Conservation (phyloP, 371 early-diverging fungal genomes). For the Haplosporangium sp. region DNA sequence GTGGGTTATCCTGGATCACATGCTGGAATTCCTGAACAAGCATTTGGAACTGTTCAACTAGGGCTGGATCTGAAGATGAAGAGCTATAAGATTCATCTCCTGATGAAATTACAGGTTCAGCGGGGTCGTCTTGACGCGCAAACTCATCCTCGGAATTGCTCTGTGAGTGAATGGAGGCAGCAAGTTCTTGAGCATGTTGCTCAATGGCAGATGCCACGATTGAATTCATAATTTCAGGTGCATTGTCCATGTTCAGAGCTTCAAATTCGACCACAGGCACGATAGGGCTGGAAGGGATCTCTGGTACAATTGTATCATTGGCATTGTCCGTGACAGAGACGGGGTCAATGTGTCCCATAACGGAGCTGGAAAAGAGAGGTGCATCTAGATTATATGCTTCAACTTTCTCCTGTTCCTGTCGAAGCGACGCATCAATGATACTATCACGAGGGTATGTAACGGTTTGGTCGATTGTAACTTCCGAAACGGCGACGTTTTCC, state of each 20-base stretch:
- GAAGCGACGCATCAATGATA: slow-evolving; percentile 12
- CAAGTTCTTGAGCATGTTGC: slow-evolving; percentile 40
- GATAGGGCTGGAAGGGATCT: slow-evolving; percentile 11
- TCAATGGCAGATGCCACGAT: slow-evolving; percentile 52
- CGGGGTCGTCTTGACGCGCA: slow-evolving; percentile 10
- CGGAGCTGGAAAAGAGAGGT: slow-evolving; percentile 26
- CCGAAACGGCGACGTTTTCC: neutral
- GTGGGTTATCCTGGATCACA: slow-evolving; percentile 52
- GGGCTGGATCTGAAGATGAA: slow-evolving; percentile 17
- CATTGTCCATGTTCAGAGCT: slow-evolving; percentile 38
- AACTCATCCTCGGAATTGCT: slow-evolving; percentile 7
- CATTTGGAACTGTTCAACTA: slow-evolving; percentile 51
- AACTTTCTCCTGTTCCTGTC: slow-evolving; percentile 30
- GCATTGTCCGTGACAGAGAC: neutral
- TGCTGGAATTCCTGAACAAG: slow-evolving; percentile 50
- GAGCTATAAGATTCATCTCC: slow-evolving; percentile 3
- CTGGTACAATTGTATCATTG: neutral
- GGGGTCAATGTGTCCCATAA: neutral
- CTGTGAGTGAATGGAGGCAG: slow-evolving; percentile 9
- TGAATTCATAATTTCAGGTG: slow-evolving; percentile 35
- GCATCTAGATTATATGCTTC: slow-evolving; percentile 22
- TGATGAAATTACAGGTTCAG: slow-evolving; percentile 18
- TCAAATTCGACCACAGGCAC: slow-evolving; percentile 42
- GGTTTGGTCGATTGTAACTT: slow-evolving; percentile 3
- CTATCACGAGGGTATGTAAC: slow-evolving; percentile 13